A percentile compares a stretch with the other conserved stretches of the same genome.
Evolutionary conservation across 208 protist genomes (phyloP).

Genomic region (Trypanosoma platydactyli): DNA sequence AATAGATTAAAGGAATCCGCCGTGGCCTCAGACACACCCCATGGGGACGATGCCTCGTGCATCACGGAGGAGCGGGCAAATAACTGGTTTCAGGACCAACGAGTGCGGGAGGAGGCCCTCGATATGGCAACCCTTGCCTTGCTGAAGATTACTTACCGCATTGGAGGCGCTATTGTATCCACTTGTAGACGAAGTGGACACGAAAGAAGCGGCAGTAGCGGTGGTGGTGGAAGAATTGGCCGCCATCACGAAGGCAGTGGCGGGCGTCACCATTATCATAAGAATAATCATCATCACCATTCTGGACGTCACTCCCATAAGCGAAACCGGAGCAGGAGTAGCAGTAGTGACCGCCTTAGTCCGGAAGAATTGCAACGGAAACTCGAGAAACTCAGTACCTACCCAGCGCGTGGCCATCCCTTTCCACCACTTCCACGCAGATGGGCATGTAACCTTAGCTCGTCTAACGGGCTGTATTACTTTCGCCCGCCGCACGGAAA

Average conservation of each 20-base stretch:
- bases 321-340: constrained; percentile 16
- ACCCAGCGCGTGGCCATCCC: constrained; percentile 29
- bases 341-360: background rate
- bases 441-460: constrained; percentile 32
- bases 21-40: background rate
- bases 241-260: constrained; percentile 10
- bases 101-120: constrained; percentile 52
- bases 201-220: constrained; percentile 3
- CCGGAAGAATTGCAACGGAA: constrained; percentile 8
- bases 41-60: constrained; percentile 5
- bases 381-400: constrained; percentile 12
- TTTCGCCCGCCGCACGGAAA: constrained; percentile 25
- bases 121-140: constrained; percentile 61
- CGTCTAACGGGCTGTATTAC: constrained; percentile 34
- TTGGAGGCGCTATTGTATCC: constrained; percentile 9
- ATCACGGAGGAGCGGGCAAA: constrained; percentile 33
- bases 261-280: background rate
- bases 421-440: constrained; percentile 22
- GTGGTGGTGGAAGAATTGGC: background rate
- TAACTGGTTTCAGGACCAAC: constrained; percentile 68
- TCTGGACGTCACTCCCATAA: background rate
- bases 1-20: constrained; percentile 1
- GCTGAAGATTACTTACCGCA: constrained; percentile 51
- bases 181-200: constrained; percentile 2
- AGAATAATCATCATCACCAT: constrained; percentile 9